phyloP scores from a whole-genome alignment of 1,284 basidiomycete genomes.

The Stereum hirsutum region DNA sequence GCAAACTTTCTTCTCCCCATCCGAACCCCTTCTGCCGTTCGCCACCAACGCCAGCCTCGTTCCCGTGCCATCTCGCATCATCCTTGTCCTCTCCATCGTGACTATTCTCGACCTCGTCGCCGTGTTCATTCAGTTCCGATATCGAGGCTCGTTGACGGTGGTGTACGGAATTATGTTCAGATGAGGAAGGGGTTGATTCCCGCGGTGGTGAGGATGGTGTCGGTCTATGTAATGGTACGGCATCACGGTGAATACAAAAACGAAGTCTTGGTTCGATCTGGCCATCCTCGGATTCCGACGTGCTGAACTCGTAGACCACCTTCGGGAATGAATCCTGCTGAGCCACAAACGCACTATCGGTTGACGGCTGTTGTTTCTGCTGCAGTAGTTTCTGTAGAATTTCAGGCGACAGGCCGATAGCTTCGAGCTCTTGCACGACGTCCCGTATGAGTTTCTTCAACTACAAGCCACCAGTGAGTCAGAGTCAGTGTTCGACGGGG shows the following conservation, averaged over 20 bases:
- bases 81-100: no score
- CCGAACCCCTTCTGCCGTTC: no score
- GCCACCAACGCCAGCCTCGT: no score
- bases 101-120: no score
- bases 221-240: slow-evolving; percentile 1
- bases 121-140: no score
- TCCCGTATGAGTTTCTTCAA: slow-evolving; percentile 92
- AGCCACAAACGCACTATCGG: slow-evolving; percentile 18
- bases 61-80: no score
- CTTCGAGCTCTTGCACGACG: slow-evolving; percentile 74
- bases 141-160: no score
- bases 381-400: slow-evolving; percentile 38
- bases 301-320: slow-evolving; percentile 47
- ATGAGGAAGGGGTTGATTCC: not conserved
- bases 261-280: slow-evolving; percentile 47
- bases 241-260: slow-evolving; percentile 27
- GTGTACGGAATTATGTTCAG: no score
- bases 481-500: not conserved
- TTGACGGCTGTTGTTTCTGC: slow-evolving; percentile 10
- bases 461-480: slow-evolving; percentile 25
- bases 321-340: slow-evolving; percentile 13
- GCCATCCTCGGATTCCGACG: slow-evolving; percentile 32
- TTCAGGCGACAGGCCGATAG: slow-evolving; percentile 63
- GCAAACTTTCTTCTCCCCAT: no score
- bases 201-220: not conserved